Conservation (phyloP, 2,329 filamentous ascomycete genomes). For the Knoxdaviesia capensis region DNA sequence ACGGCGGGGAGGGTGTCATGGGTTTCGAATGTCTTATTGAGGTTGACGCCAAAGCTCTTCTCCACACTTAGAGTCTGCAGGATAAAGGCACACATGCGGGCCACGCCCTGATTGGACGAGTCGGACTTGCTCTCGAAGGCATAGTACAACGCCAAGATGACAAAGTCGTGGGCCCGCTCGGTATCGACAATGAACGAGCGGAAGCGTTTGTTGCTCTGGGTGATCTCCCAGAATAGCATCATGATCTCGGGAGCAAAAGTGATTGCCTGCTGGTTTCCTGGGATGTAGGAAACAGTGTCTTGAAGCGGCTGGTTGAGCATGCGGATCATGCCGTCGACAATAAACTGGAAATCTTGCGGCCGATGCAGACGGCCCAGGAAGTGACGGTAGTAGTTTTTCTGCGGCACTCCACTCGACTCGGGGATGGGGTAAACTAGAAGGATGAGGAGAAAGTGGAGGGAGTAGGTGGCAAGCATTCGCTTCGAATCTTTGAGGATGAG, state of each 20-base stretch:
- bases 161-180: slow-evolving; percentile 78
- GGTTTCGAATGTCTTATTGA: slow-evolving; percentile 75
- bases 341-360: slow-evolving; percentile 92
- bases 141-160: slow-evolving; percentile 80
- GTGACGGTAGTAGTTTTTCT: slow-evolving; percentile 86
- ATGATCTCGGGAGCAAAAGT: slow-evolving; percentile 81
- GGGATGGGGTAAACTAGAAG: slow-evolving; percentile 75
- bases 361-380: slow-evolving; percentile 80
- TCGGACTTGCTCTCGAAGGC: slow-evolving; percentile 78
- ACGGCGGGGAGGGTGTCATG: slow-evolving; percentile 71
- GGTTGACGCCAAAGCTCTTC: slow-evolving; percentile 67
- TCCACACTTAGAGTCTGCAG: slow-evolving; percentile 90
- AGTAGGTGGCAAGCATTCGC: slow-evolving; percentile 79
- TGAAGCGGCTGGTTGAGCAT: slow-evolving; percentile 86
- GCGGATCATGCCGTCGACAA: slow-evolving; percentile 83
- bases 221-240: slow-evolving; percentile 91
- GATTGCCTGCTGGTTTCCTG: slow-evolving; percentile 31
- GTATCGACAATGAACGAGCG: slow-evolving; percentile 94
- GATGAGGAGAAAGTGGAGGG: slow-evolving; percentile 73
- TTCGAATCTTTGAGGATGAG: slow-evolving; percentile 82
- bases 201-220: slow-evolving; percentile 96
- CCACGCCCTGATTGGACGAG: slow-evolving; percentile 70
- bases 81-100: slow-evolving; percentile 94
- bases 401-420: slow-evolving; percentile 42
- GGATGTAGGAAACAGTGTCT: slow-evolving; percentile 71